Percentiles rank a stretch among this genome's conserved stretches.
These are phyloP conservation scores for Phascolomyces articulosus DNA, from an alignment of 371 early-diverging fungal genomes.

Conservation along the genomic window DNA sequence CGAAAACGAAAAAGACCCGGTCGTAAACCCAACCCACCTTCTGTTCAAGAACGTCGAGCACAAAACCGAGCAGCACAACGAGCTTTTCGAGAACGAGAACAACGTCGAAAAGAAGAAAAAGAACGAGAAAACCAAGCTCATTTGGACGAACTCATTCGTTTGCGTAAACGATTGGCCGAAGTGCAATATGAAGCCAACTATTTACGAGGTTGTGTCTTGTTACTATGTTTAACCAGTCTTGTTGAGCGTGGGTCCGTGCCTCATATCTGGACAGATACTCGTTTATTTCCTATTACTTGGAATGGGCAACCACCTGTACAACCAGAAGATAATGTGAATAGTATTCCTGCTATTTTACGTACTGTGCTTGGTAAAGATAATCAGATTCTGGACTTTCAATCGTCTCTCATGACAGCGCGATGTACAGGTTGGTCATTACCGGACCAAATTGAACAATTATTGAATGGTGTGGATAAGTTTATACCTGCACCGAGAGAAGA, in stretches of 20 bases:
- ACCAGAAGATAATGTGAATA: slow-evolving; percentile 4
- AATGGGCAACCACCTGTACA: slow-evolving; percentile 1
- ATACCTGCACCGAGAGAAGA: not conserved
- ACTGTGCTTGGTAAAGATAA: slow-evolving; percentile 11
- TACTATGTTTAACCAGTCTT: slow-evolving; percentile 27
- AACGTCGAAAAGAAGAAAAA: slow-evolving; percentile 27
- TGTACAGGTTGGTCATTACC: slow-evolving; percentile 13
- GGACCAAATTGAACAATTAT: slow-evolving; percentile 6
- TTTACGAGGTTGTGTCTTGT: slow-evolving; percentile 35
- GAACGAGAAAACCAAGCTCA: slow-evolving; percentile 26
- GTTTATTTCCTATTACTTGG: slow-evolving; percentile 20
- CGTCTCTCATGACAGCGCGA: slow-evolving; percentile 14
- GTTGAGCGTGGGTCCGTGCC: slow-evolving; percentile 37
- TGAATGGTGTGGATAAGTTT: slow-evolving; percentile 4
- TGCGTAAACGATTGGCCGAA: slow-evolving; percentile 24
- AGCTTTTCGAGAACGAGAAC: slow-evolving; percentile 42
- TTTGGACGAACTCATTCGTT: slow-evolving; percentile 21
- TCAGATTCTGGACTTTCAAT: slow-evolving; percentile 13
- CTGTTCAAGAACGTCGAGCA: slow-evolving; percentile 49
- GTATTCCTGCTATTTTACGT: slow-evolving; percentile 17
- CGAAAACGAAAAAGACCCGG: slow-evolving; percentile 45
- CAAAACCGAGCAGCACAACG: slow-evolving; percentile 45
- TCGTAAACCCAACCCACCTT: slow-evolving; percentile 45
- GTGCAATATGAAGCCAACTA: slow-evolving; percentile 42
- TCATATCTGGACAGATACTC: slow-evolving; percentile 35